These are phyloP conservation scores for Phaffia tasmanica DNA, from an alignment of 768 basidiomycete species.

Conservation along the genomic window DNA sequence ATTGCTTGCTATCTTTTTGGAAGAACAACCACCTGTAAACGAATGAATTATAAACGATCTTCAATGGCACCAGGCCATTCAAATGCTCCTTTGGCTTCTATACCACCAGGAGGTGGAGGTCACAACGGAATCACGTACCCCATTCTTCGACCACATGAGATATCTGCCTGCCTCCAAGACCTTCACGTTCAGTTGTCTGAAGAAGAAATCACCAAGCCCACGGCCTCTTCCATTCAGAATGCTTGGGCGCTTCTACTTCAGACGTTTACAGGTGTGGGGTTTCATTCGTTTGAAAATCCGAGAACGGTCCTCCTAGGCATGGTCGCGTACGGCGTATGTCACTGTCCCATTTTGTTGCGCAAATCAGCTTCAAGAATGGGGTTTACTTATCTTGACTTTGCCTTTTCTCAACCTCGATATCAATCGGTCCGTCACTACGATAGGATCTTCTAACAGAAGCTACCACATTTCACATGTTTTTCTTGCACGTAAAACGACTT, in stretches of 20 bases:
- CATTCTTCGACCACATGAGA: slow-evolving; percentile 40
- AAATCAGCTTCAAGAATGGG: neutral
- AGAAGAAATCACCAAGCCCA: slow-evolving; percentile 58
- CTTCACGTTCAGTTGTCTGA: slow-evolving; percentile 59
- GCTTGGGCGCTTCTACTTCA: slow-evolving; percentile 63
- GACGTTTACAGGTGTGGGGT: slow-evolving; percentile 55
- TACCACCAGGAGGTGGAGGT: no score
- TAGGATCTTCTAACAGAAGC: slow-evolving; percentile 59
- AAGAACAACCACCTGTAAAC: no score
- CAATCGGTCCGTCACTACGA: neutral
- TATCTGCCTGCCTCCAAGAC: slow-evolving; percentile 52
- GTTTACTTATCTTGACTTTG: neutral
- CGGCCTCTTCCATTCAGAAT: slow-evolving; percentile 56
- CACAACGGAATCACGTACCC: slow-evolving; percentile 17
- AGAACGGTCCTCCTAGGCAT: slow-evolving; percentile 48
- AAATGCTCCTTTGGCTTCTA: no score
- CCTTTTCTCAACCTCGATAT: neutral
- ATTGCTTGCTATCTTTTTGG: no score
- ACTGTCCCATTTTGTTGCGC: neutral
- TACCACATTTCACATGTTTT: slow-evolving; percentile 52
- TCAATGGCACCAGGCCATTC: no score
- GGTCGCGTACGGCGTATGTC: slow-evolving; percentile 49
- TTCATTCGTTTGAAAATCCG: slow-evolving; percentile 51
- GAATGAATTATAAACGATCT: no score
- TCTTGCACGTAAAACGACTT: slow-evolving; percentile 64